Conservation (phyloP, 2,329 filamentous ascomycete species). For the Fusarium tuaranense region DNA sequence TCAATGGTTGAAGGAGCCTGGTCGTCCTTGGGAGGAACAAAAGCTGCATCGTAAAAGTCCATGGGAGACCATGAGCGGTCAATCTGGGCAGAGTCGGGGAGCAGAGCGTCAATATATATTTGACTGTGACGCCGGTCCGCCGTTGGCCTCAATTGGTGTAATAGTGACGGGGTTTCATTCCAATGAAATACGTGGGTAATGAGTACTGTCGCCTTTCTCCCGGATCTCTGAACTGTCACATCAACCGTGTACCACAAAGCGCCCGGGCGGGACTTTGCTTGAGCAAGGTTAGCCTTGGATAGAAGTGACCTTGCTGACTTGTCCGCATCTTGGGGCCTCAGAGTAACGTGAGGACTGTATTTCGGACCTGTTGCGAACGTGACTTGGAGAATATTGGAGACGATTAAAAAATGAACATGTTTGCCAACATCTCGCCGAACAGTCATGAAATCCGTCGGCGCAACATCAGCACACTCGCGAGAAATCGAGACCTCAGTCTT, state of each 20-base stretch:
- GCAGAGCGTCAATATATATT: slow-evolving; percentile 52
- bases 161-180: slow-evolving; percentile 54
- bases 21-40: slow-evolving; percentile 66
- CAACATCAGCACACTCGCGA: slow-evolving; percentile 38
- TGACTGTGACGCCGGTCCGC: slow-evolving; percentile 50
- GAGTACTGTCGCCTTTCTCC: slow-evolving; percentile 34
- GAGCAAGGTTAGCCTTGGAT: slow-evolving; percentile 10
- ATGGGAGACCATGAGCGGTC: slow-evolving; percentile 56
- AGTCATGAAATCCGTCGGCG: slow-evolving; percentile 9
- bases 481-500: slow-evolving; percentile 42
- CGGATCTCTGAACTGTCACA: slow-evolving; percentile 46
- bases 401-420: slow-evolving; percentile 39
- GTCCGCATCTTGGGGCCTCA: slow-evolving; percentile 40
- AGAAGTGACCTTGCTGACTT: slow-evolving; percentile 36
- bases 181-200: slow-evolving; percentile 57
- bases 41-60: slow-evolving; percentile 77
- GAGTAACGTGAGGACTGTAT: slow-evolving; percentile 29
- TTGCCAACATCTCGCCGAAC: slow-evolving; percentile 36
- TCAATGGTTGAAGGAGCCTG: slow-evolving; percentile 51
- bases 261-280: slow-evolving; percentile 41
- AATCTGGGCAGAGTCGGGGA: slow-evolving; percentile 32
- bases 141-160: slow-evolving; percentile 44
- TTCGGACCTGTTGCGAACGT: slow-evolving; percentile 3
- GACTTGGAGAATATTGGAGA: slow-evolving; percentile 32
- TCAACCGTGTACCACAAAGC: slow-evolving; percentile 51